Evolutionary conservation across 179 eudicot species (phyloP).

Genomic region (Vitellaria paradoxa): DNA sequence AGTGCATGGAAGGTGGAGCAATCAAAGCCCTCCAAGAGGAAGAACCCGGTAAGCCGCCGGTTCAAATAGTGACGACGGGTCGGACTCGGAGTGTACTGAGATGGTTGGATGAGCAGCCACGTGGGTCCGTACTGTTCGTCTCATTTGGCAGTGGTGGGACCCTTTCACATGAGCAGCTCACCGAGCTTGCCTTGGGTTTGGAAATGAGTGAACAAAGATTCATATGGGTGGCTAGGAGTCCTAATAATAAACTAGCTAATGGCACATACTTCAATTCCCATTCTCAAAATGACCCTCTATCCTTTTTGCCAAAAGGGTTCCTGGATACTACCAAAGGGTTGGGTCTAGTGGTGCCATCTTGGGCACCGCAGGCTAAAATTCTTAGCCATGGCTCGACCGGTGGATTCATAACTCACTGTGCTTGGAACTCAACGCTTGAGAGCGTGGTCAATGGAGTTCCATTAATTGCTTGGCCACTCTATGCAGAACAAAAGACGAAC

Average conservation of each 20-base stretch:
- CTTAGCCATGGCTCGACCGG: conserved; percentile 27
- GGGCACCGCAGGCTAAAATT: conserved; percentile 36
- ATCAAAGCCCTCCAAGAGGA: conserved; percentile 9
- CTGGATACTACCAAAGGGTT: conserved; percentile 23
- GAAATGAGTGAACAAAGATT: conserved; percentile 40
- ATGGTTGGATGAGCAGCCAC: conserved; percentile 35
- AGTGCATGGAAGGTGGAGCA: conserved; percentile 29
- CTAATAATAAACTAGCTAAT: conserved; percentile 11
- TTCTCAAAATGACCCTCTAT: conserved; percentile 19
- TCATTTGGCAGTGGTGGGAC: conserved; percentile 44
- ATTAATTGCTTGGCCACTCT: conserved; percentile 17
- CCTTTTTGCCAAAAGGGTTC: conserved; percentile 33
- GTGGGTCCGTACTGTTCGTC: conserved; percentile 26
- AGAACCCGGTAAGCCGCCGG: conserved; percentile 17
- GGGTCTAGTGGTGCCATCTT: conserved; percentile 25
- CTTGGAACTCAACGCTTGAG: conserved; percentile 39
- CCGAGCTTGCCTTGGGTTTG: conserved; percentile 34
- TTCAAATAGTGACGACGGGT: conserved; percentile 6
- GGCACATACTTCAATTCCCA: conserved; percentile 17
- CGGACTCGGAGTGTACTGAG: conserved; percentile 15
- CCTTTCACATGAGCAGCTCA: conserved; percentile 24
- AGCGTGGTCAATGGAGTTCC: conserved; percentile 22
- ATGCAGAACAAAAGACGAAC: conserved; percentile 20
- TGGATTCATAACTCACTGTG: conserved; percentile 41
- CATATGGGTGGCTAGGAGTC: conserved; percentile 32